Evolutionary conservation across 495 filamentous ascomycete species (phyloP).

Genomic region (Lasiosphaeris hirsuta): DNA sequence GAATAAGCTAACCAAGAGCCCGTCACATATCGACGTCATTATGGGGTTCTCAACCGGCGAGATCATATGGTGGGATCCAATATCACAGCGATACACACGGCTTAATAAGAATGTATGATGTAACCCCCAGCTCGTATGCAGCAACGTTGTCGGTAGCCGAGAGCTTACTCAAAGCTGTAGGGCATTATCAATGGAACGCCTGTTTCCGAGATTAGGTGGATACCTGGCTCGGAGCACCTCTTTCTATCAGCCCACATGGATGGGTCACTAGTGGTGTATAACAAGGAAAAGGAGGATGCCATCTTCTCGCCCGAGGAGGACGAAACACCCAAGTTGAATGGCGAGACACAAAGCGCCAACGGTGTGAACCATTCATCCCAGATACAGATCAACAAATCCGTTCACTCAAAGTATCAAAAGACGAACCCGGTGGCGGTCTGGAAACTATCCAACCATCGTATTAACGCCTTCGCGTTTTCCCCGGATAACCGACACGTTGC

Average conservation of each 20-base stretch:
- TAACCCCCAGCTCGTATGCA: background rate
- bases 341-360: slow-evolving; percentile 35
- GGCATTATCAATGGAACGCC: slow-evolving; percentile 82
- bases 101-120: slow-evolving; percentile 87
- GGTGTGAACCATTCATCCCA: slow-evolving; percentile 32
- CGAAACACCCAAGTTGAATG: slow-evolving; percentile 23
- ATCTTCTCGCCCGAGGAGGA: slow-evolving; percentile 49
- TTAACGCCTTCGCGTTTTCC: slow-evolving; percentile 86
- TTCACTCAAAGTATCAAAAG: slow-evolving; percentile 89
- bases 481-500: slow-evolving; percentile 85
- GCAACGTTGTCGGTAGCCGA: background rate
- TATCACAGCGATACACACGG: slow-evolving; percentile 91
- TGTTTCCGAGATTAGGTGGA: slow-evolving; percentile 85
- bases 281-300: slow-evolving; percentile 97
- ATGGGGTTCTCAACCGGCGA: slow-evolving; percentile 96
- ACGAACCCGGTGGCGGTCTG: slow-evolving; percentile 86
- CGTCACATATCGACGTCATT: slow-evolving; percentile 79
- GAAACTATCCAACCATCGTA: slow-evolving; percentile 84
- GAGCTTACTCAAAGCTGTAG: slow-evolving; percentile 33
- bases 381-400: slow-evolving; percentile 74
- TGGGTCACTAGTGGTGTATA: slow-evolving; percentile 90
- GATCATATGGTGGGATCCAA: slow-evolving; percentile 98
- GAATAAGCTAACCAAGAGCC: slow-evolving; percentile 74
- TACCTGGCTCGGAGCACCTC: slow-evolving; percentile 88
- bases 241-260: slow-evolving; percentile 94